These are phyloP conservation scores for Blechomonas ayalai DNA, from an alignment of 208 protist species.

Conservation along the genomic window DNA sequence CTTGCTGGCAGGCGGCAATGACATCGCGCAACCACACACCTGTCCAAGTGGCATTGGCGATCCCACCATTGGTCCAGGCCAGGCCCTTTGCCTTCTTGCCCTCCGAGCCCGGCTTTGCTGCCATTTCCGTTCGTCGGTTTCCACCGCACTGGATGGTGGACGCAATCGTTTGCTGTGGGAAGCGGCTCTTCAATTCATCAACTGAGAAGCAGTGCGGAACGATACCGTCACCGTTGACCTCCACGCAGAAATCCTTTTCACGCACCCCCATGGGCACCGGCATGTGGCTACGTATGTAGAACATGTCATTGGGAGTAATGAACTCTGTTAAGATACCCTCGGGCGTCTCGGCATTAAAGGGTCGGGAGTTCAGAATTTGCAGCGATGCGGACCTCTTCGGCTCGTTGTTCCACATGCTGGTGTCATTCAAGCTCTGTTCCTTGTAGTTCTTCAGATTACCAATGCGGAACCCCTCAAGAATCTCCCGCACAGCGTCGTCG, in stretches of 20 bases:
- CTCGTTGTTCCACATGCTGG: conserved; percentile 26
- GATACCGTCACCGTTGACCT: conserved; percentile 27
- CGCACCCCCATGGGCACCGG: conserved; percentile 46
- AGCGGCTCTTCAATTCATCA: conserved; percentile 40
- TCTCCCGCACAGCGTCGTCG: conserved; percentile 28
- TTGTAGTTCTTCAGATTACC: conserved; percentile 28
- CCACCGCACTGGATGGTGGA: conserved; percentile 69
- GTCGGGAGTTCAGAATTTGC: conserved; percentile 25
- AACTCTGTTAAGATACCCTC: conserved; percentile 24
- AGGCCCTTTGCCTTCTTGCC: conserved; percentile 36
- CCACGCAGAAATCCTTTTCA: conserved; percentile 18
- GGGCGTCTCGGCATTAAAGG: conserved; percentile 62
- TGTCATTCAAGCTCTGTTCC: conserved; percentile 6
- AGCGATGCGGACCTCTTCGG: conserved; percentile 24
- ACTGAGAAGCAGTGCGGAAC: conserved; percentile 30
- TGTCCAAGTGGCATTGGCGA: conserved; percentile 54
- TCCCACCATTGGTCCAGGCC: conserved; percentile 37
- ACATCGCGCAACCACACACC: conserved; percentile 61
- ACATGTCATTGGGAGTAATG: conserved; percentile 69
- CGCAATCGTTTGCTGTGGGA: conserved; percentile 25
- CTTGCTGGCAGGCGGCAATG: conserved; percentile 16
- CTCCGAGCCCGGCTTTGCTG: conserved; percentile 2
- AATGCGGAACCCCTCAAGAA: conserved; percentile 28
- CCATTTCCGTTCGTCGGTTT: conserved; percentile 58
- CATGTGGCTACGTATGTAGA: conserved; percentile 78